These are phyloP conservation scores for Sporothrix brasiliensis DNA, from an alignment of 2,329 filamentous ascomycete species.

Conservation along the genomic window DNA sequence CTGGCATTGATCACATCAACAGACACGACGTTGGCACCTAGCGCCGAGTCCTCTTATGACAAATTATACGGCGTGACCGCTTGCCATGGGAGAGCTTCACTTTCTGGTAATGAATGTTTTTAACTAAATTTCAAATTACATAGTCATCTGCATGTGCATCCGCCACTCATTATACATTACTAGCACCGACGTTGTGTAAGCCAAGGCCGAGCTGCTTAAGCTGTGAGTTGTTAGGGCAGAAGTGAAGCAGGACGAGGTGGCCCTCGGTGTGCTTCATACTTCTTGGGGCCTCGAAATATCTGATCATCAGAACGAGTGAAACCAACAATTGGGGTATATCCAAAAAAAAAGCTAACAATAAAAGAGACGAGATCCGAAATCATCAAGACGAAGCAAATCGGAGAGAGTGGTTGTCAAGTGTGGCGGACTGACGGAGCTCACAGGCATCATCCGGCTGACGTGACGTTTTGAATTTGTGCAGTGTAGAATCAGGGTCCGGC, in stretches of 20 bases:
- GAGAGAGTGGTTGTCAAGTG: neutral
- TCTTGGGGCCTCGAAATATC: neutral
- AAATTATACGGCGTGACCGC: too few species aligned
- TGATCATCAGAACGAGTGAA: conserved; percentile 15
- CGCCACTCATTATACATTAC: conserved; percentile 21
- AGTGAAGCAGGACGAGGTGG: neutral
- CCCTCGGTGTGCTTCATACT: neutral
- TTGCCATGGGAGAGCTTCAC: neutral
- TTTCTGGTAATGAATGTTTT: neutral
- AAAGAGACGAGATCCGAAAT: neutral
- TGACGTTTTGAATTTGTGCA: neutral
- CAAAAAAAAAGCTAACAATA: conserved; percentile 4
- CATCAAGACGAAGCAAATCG: neutral
- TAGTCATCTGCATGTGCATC: neutral
- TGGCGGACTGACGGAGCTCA: too few species aligned
- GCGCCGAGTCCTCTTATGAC: too few species aligned
- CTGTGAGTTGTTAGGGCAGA: neutral
- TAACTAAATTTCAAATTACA: neutral
- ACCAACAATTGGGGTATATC: conserved; percentile 21
- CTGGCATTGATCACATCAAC: too few species aligned
- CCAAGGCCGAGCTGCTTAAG: neutral
- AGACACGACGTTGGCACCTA: too few species aligned
- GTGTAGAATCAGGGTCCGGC: neutral
- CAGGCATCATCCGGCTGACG: neutral
- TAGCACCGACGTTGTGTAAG: neutral